Percentiles rank a stretch among this genome's conserved stretches.
Evolutionary conservation across 768 basidiomycete species (phyloP).

Genomic region (Tulasnella sp.): DNA sequence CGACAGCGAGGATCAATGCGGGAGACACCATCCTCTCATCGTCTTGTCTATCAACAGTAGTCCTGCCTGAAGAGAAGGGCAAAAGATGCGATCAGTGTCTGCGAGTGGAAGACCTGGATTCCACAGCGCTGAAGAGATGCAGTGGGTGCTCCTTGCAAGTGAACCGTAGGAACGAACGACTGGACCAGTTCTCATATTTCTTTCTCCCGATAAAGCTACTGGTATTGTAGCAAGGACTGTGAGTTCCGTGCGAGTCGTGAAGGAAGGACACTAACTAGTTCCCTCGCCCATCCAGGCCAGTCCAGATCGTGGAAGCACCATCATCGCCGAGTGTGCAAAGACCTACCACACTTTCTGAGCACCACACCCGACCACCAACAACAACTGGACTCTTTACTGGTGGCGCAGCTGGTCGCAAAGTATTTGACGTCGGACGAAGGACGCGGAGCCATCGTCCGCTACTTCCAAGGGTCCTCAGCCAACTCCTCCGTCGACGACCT

Average conservation of each 20-base stretch:
- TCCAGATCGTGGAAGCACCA: constrained; percentile 63
- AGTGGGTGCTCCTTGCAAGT: constrained; percentile 53
- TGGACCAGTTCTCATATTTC: background rate
- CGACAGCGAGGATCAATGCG: background rate
- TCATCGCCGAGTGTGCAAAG: constrained; percentile 73
- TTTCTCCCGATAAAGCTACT: constrained; percentile 47
- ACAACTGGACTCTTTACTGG: constrained; percentile 60
- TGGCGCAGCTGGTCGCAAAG: constrained; percentile 64
- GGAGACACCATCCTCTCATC: constrained; percentile 50
- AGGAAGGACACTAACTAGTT: constrained; percentile 22
- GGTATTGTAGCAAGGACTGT: constrained; percentile 74
- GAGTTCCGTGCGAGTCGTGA: background rate
- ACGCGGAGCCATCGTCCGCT: background rate
- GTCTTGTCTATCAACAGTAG: constrained; percentile 51
- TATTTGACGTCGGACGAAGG: constrained; percentile 28
- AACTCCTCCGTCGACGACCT: constrained; percentile 10
- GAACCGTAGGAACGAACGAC: too few relatives aligned
- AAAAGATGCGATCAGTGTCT: constrained; percentile 70
- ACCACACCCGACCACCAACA: constrained; percentile 58
- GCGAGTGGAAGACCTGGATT: constrained; percentile 36
- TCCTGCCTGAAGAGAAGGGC: constrained; percentile 63
- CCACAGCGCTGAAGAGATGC: constrained; percentile 49
- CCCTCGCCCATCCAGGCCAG: constrained; percentile 57
- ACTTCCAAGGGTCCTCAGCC: background rate
- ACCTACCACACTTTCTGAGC: constrained; percentile 49